Conservation (phyloP, 2,329 filamentous ascomycete species). For the Aureobasidium sp. region DNA sequence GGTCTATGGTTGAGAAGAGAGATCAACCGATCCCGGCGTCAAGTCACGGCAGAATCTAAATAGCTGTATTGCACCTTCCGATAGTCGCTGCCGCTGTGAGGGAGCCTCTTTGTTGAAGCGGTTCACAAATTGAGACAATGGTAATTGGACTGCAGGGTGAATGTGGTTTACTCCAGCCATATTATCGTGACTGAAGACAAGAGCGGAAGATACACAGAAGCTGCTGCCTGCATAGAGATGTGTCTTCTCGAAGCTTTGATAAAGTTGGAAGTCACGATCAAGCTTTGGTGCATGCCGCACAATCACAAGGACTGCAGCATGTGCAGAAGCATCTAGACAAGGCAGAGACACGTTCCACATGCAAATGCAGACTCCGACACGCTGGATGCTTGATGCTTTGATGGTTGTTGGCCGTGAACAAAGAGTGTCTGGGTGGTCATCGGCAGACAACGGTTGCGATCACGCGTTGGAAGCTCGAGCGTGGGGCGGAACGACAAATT, state of each 20-base stretch:
- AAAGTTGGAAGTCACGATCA: neutral
- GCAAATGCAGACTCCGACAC: neutral
- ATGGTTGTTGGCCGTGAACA: neutral
- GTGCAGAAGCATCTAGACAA: neutral
- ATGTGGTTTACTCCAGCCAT: neutral
- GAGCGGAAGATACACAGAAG: neutral
- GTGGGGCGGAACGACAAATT: neutral
- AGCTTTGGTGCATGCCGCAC: neutral
- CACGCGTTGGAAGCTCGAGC: conserved; percentile 1
- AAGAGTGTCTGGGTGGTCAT: neutral
- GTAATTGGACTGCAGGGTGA: neutral
- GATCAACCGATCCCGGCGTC: conserved; percentile 9
- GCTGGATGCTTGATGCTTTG: neutral
- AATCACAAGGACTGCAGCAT: neutral
- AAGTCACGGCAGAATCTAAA: neutral
- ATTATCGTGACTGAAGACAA: neutral
- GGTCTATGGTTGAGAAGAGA: neutral
- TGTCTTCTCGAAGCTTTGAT: neutral
- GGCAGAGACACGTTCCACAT: neutral
- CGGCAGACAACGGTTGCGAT: neutral
- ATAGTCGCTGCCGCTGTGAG: neutral
- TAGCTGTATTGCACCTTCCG: neutral
- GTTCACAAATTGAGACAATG: no score
- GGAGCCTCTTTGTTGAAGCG: neutral
- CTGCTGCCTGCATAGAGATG: neutral